phyloP scores from a whole-genome alignment of 768 basidiomycete species.

The Nevesoporus exiguus region DNA sequence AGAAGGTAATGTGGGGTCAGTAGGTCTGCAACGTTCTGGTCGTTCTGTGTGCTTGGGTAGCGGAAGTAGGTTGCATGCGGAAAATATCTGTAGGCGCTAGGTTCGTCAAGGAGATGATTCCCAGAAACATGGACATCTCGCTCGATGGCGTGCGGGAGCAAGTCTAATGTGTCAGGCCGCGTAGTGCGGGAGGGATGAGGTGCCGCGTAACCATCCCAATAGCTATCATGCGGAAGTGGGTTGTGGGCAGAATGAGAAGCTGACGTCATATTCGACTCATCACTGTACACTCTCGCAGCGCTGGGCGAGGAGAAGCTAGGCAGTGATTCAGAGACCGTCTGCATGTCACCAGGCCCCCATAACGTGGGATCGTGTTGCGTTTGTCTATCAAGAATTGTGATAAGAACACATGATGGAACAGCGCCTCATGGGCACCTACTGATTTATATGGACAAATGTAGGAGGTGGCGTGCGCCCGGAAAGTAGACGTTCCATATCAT shows the following conservation, averaged over 20 bases:
- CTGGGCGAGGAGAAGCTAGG: no score
- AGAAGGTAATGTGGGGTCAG: no score
- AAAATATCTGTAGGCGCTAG: not conserved
- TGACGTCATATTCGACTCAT: not conserved
- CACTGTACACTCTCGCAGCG: not conserved
- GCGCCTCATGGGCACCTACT: not conserved
- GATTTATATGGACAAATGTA: not conserved
- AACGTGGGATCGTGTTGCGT: not conserved
- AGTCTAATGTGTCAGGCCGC: not conserved
- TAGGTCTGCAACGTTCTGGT: not conserved
- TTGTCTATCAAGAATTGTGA: not conserved
- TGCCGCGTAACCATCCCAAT: not conserved
- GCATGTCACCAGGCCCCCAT: not conserved
- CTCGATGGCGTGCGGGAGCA: no score
- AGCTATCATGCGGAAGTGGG: no score
- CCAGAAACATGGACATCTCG: not conserved
- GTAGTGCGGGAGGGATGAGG: not conserved
- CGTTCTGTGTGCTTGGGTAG: not conserved
- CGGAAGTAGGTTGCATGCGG: not conserved
- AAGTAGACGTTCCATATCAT: not conserved
- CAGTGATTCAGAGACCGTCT: not conserved
- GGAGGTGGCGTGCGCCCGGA: not conserved
- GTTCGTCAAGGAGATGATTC: not conserved
- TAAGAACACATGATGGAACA: not conserved
- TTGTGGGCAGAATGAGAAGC: not conserved